Percentiles rank a stretch among this genome's conserved stretches.
phyloP scores from a whole-genome alignment of 1,139 yeast species.

The Zygoascus meyerae region DNA sequence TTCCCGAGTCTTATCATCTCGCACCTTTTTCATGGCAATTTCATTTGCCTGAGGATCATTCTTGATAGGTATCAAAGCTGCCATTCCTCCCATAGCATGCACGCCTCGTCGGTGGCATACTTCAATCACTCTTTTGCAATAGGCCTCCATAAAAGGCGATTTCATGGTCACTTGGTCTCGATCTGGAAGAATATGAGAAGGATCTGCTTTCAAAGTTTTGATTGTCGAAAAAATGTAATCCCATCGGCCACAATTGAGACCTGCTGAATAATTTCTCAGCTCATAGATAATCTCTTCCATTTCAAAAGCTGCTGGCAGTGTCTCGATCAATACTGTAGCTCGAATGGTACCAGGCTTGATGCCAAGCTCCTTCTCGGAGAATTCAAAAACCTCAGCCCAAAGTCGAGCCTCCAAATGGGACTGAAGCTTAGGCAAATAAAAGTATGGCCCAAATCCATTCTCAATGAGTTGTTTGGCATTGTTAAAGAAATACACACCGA shows the following conservation, averaged over 20 bases:
- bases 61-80: slow-evolving; percentile 74
- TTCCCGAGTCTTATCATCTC: slow-evolving; percentile 65
- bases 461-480: slow-evolving; percentile 55
- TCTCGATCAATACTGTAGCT: slow-evolving; percentile 68
- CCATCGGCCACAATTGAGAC: slow-evolving; percentile 78
- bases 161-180: slow-evolving; percentile 68
- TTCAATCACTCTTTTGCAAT: slow-evolving; percentile 58
- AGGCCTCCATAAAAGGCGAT: slow-evolving; percentile 67
- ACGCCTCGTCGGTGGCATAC: slow-evolving; percentile 69
- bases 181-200: slow-evolving; percentile 60
- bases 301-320: slow-evolving; percentile 69
- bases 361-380: slow-evolving; percentile 57
- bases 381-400: slow-evolving; percentile 68
- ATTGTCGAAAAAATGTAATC: slow-evolving; percentile 70
- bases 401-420: slow-evolving; percentile 69
- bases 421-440: slow-evolving; percentile 72
- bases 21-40: slow-evolving; percentile 61
- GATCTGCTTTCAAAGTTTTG: slow-evolving; percentile 57
- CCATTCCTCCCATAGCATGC: slow-evolving; percentile 80
- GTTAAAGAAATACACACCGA: slow-evolving; percentile 68
- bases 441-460: slow-evolving; percentile 66
- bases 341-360: slow-evolving; percentile 64
- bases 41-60: slow-evolving; percentile 55
- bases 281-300: slow-evolving; percentile 75
- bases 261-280: slow-evolving; percentile 64